Conservation (phyloP, 106 monocot genomes). For the Agapanthus africanus region DNA sequence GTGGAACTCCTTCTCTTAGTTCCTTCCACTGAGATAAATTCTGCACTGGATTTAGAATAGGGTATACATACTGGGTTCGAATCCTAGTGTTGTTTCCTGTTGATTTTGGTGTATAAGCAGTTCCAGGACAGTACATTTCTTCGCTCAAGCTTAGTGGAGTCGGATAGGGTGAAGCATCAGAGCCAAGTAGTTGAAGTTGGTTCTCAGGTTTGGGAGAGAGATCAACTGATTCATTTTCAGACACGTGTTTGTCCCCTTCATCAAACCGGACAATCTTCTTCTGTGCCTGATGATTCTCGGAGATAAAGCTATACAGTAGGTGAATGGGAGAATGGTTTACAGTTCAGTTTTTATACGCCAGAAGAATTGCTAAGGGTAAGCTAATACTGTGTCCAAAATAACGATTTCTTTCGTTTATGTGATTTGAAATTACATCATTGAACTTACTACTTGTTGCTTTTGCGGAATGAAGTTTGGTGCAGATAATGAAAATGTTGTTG, state of each 20-base stretch:
- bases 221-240: conserved; percentile 14
- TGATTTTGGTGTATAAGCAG: conserved; percentile 25
- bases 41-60: conserved; percentile 25
- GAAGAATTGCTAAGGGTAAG: background rate
- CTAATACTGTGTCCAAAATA: background rate
- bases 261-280: conserved; percentile 17
- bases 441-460: no score
- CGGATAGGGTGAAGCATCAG: conserved; percentile 30
- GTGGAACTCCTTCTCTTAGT: conserved; percentile 11
- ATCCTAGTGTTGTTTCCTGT: conserved; percentile 20
- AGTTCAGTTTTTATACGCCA: background rate
- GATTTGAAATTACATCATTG: no score
- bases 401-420: no score
- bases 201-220: conserved; percentile 15
- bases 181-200: conserved; percentile 5
- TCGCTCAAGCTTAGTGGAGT: conserved; percentile 49
- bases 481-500: background rate
- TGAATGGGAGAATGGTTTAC: conserved; percentile 6
- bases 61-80: conserved; percentile 29
- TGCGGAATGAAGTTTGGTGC: background rate
- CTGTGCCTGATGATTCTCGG: background rate
- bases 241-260: conserved; percentile 6
- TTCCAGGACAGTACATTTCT: conserved; percentile 49
- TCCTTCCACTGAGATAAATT: conserved; percentile 11
- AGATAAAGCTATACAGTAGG: conserved; percentile 9